Evolutionary conservation across 1,139 yeast genomes (phyloP), one percentile per base, ranked within the genome.

Genomic region (Hyphopichia wangnamkhiaoensis): DNA sequence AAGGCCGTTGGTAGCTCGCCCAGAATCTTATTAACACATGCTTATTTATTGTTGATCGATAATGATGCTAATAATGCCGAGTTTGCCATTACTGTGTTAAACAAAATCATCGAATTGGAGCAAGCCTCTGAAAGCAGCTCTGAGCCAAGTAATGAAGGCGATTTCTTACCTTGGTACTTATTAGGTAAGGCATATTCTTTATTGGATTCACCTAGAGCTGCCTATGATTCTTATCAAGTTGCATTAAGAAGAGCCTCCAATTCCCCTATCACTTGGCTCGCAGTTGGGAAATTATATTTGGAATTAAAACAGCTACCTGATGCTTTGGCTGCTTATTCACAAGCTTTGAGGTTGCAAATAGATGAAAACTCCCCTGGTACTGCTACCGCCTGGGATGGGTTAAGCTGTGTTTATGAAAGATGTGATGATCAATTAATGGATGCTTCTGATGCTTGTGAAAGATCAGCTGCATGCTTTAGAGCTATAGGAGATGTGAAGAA

Each of bases 331-430:
- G 87, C 87, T 2, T 82, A 79, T 53, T 76, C 84, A 1, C 85
- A 81, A 54, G 86, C 85, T 1, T 68, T 80, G 27, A 61, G 80
- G 34, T 56, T 79, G 19, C 76, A 74, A 48, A 65, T 68, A 38
- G 80, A 76, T 35, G 79, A 74, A 37, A 68, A 68, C 12, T 63
- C 74, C 2, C 66, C 74, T 4, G 77, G 79, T 1, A 68, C 76
- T 4, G 84, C 82, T 2, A 66, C 80, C 8, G 83, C 84, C 0
- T 80, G 85, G 85, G 83, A 79, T 50, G 85, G 85, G 0, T 59
- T 80, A 33, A 68, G 78, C 37, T 77, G 82, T 55, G 84, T 80
- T n/a, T 80, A 80, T 50, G 84, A 79, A 51, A 61, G 83, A 18
- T 79, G 84, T 50, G 83, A 79, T 42, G 80, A 76, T 48, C 84